Base-by-base conservation (phyloP, 2,329 filamentous ascomycete species). In the Periconia macrospinosa region DNA sequence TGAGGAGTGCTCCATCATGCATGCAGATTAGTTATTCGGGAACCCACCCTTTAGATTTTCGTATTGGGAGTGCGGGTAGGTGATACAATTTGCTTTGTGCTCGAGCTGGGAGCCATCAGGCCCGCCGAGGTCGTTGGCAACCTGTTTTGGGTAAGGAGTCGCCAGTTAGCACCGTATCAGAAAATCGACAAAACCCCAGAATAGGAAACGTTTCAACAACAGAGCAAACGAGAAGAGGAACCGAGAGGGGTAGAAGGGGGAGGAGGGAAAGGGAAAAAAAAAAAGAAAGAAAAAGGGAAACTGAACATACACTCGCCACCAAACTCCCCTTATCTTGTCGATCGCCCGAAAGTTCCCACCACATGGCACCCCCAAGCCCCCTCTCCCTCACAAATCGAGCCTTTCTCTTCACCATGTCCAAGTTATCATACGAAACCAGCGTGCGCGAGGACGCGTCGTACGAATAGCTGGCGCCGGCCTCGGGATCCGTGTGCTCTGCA, bases 271-370 rank as follows among this genome's bases (percentile, higher is more conserved):
- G 18, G 41, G 14, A 45, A 14, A 33, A 43, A 33, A 35, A 43
- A 30, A 43, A 41, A 44, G 30, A n/a, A 40, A 46, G 41, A 13
- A 44, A 41, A 46, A 44, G 45, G n/a, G 13, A 37, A 37, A 30
- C 33, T 17, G 55, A 43, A 66, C 70, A 58, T 56, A 74, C 74
- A 41, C 73, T 68, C 30, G 65, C 63, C 48, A 80, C 91, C 67
- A 97, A 70, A 23, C 67, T 67, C 63, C 90, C 93, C 0, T 80
- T 77, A 11, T 72, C 73, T 0, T 85, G 86, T 2, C 86, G 87
- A 71, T 97, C 93, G 1, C 84, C 87, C 66, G 88, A 93, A 64
- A 86, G 90, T 77, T 97, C 92, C 90, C 90, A 95, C 91, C 91
- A 97, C 92, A 97, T 97, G n/a, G 83, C 91, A 17, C 93, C 93